phyloP scores from a whole-genome alignment of 345 rosid species.

The Carallia pectinifolia region DNA sequence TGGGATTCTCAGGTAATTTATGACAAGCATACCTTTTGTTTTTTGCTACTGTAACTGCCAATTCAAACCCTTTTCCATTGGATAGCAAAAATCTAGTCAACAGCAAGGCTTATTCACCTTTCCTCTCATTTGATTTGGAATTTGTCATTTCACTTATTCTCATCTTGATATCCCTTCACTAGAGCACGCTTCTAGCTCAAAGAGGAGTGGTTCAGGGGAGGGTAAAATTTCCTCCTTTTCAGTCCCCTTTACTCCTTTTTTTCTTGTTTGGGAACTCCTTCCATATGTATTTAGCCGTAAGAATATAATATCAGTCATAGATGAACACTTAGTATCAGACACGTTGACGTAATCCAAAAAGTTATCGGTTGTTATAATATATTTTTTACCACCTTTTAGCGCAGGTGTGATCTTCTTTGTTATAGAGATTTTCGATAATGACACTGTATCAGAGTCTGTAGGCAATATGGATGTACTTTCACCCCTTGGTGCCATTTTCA shows the following conservation, averaged over 20 bases:
- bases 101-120: not conserved
- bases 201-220: not conserved
- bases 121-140: conserved; percentile 11
- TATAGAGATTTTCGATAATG: not conserved
- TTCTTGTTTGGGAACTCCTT: conserved; percentile 8
- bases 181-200: conserved; percentile 8
- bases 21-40: conserved; percentile 14
- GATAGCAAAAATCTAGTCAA: not conserved
- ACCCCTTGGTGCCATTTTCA: conserved; percentile 16
- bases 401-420: no score
- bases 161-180: not conserved
- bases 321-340: not conserved
- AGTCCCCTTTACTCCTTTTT: conserved; percentile 8
- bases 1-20: conserved; percentile 22
- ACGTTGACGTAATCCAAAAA: conserved; percentile 11
- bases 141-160: not conserved
- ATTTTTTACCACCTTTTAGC: not conserved
- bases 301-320: conserved; percentile 9
- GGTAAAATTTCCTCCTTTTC: not conserved
- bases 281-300: not conserved
- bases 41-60: conserved; percentile 10
- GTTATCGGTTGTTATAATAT: conserved; percentile 10
- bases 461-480: conserved; percentile 10
- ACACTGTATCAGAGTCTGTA: conserved; percentile 6
- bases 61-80: conserved; percentile 7